phyloP scores from a whole-genome alignment of 2,329 filamentous ascomycete species.

The Alternaria incomplexa region DNA sequence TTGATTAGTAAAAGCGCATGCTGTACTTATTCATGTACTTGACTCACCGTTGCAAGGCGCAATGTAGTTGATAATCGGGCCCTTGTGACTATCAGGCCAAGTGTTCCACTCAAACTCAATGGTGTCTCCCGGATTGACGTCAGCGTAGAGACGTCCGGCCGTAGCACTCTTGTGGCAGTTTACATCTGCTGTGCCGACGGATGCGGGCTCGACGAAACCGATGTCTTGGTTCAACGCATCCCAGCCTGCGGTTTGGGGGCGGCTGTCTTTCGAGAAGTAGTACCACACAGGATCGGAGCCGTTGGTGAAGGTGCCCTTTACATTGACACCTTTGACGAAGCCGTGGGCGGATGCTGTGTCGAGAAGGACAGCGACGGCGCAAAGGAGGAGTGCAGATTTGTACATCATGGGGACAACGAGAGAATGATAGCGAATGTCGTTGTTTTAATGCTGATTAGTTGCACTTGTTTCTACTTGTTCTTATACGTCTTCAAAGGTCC shows the following conservation, averaged over 20 bases:
- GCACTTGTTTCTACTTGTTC: not conserved
- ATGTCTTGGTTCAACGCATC: conserved; percentile 45
- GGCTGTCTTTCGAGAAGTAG: conserved; percentile 30
- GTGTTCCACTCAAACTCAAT: conserved; percentile 46
- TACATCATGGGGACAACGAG: conserved; percentile 19
- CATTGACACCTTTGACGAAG: conserved; percentile 34
- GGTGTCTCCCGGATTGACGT: conserved; percentile 42
- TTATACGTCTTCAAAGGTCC: conserved; percentile 7
- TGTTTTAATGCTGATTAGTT: not conserved
- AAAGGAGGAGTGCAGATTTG: conserved; percentile 23
- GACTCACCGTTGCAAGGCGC: conserved; percentile 42
- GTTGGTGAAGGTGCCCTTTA: conserved; percentile 29
- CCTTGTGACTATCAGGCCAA: conserved; percentile 46
- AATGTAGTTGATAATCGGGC: conserved; percentile 49
- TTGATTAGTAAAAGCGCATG: not conserved
- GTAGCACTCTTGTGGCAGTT: conserved; percentile 50
- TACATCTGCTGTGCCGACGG: conserved; percentile 36
- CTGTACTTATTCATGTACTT: not conserved
- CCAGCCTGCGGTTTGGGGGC: conserved; percentile 45
- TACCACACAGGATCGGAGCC: conserved; percentile 44
- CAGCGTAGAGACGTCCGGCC: conserved; percentile 40
- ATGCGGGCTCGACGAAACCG: conserved; percentile 45
- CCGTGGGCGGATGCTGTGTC: conserved; percentile 38
- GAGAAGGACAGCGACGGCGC: conserved; percentile 26
- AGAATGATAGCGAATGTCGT: not conserved